Percentiles rank a stretch among this genome's conserved stretches.
Conservation (phyloP, 225 moss, liverwort and hornwort genomes). For the Marchantia paleacea region DNA sequence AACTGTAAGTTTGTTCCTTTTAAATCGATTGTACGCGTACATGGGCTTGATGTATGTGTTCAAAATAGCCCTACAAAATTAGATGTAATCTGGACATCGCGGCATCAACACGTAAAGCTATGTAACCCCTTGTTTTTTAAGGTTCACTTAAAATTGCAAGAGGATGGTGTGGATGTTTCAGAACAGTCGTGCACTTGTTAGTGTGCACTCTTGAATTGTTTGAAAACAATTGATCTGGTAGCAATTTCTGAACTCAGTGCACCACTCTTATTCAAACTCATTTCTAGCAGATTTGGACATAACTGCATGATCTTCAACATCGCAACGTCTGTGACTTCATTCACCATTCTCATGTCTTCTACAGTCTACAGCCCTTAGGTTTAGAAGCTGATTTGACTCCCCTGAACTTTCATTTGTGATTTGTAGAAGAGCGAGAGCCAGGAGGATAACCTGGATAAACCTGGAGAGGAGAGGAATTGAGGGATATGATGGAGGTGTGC, state of each 20-base stretch:
- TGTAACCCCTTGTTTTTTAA: no score
- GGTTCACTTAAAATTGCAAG: no score
- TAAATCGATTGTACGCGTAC: no score
- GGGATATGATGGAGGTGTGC: conserved; percentile 24
- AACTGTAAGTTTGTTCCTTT: conserved; percentile 16
- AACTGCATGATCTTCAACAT: neutral
- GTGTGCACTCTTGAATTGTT: no score
- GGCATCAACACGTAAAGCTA: no score
- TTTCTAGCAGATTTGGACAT: neutral
- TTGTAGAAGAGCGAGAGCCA: conserved; percentile 34
- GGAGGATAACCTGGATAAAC: conserved; percentile 29
- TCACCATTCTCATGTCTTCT: neutral
- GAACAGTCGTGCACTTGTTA: no score
- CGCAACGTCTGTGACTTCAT: neutral
- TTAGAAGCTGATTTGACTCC: conserved; percentile 8
- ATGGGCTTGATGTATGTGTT: no score
- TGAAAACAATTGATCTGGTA: no score
- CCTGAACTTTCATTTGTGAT: conserved; percentile 23
- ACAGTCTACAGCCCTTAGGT: neutral
- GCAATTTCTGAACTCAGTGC: neutral
- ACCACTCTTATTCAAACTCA: neutral
- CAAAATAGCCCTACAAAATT: no score
- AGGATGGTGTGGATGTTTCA: no score
- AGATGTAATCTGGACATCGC: no score
- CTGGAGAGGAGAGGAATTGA: conserved; percentile 39